Conservation (phyloP, 306 rosid species). For the Sindora glabra region DNA sequence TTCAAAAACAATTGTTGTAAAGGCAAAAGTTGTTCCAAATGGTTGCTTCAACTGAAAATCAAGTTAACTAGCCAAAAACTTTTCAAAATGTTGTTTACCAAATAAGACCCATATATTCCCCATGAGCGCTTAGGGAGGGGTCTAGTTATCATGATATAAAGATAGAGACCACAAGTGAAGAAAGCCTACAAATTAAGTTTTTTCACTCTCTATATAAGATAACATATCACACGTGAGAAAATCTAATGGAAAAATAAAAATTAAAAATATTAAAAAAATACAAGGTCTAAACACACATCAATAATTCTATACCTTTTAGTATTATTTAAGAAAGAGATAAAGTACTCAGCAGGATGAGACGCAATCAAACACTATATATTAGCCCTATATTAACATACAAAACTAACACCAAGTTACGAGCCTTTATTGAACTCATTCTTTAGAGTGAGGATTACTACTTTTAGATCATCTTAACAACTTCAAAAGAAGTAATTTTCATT, state of each 20-base stretch:
- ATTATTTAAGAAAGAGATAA: conserved; percentile 90
- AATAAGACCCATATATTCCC: no score
- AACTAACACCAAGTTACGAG: conserved; percentile 89
- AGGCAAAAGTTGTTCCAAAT: no score
- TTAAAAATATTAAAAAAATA: background rate
- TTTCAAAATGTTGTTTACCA: no score
- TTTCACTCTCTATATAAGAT: conserved; percentile 71
- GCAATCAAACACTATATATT: conserved; percentile 89
- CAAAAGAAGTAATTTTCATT: conserved; percentile 97
- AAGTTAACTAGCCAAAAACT: no score
- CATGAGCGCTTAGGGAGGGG: conserved; percentile 95
- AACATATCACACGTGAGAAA: conserved; percentile 2
- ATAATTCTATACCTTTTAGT: conserved; percentile 92
- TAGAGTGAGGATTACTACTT: conserved; percentile 68
- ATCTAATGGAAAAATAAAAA: background rate
- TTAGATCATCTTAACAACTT: conserved; percentile 74
- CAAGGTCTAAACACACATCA: conserved; percentile 55
- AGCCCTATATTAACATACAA: conserved; percentile 86
- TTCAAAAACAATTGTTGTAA: no score
- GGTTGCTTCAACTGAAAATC: no score
- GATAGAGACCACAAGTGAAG: conserved; percentile 90
- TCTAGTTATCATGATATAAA: conserved; percentile 92
- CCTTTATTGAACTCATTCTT: conserved; percentile 75
- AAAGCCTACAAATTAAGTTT: conserved; percentile 73
- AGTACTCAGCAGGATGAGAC: conserved; percentile 98